phyloP scores from a whole-genome alignment of 192 early-diverging fungal species.

The Coemansia sp. region DNA sequence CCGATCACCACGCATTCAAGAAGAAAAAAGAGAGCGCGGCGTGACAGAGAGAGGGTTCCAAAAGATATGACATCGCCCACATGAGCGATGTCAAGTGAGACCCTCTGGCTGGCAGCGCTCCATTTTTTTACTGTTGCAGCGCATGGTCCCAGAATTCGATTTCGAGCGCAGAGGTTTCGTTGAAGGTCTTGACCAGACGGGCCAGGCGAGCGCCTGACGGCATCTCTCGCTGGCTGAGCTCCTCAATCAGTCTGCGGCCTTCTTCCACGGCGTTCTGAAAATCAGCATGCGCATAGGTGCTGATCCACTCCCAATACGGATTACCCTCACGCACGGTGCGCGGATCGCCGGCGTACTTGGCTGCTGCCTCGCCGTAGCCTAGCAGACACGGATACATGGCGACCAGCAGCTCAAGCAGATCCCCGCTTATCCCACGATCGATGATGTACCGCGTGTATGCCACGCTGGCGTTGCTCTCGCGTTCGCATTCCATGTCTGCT shows the following conservation, averaged over 20 bases:
- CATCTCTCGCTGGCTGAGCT: constrained; percentile 17
- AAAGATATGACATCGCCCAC: too few relatives aligned
- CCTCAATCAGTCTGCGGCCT: constrained; percentile 56
- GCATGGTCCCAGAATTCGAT: constrained; percentile 71
- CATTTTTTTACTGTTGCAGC: constrained; percentile 13
- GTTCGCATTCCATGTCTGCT: constrained; percentile 65
- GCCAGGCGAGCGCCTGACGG: constrained; percentile 58
- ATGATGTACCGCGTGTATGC: constrained; percentile 85
- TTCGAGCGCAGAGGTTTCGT: constrained; percentile 70
- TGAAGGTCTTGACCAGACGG: constrained; percentile 66
- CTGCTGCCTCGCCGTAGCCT: constrained; percentile 80
- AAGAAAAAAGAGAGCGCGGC: not conserved
- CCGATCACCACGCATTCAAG: not conserved
- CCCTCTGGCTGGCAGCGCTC: too few relatives aligned
- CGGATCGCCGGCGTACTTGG: constrained; percentile 62
- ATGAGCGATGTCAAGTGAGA: too few relatives aligned
- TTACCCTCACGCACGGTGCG: constrained; percentile 69
- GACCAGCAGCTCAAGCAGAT: constrained; percentile 70
- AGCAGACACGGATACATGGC: constrained; percentile 84
- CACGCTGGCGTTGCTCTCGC: constrained; percentile 73
- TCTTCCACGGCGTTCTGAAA: constrained; percentile 66
- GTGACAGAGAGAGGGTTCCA: not conserved
- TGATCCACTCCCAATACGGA: constrained; percentile 82
- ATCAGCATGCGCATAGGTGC: constrained; percentile 64
- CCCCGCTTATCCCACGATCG: constrained; percentile 72